These are phyloP conservation scores for Termitomyces sp. DNA, from an alignment of 768 basidiomycete species.

Conservation along the genomic window DNA sequence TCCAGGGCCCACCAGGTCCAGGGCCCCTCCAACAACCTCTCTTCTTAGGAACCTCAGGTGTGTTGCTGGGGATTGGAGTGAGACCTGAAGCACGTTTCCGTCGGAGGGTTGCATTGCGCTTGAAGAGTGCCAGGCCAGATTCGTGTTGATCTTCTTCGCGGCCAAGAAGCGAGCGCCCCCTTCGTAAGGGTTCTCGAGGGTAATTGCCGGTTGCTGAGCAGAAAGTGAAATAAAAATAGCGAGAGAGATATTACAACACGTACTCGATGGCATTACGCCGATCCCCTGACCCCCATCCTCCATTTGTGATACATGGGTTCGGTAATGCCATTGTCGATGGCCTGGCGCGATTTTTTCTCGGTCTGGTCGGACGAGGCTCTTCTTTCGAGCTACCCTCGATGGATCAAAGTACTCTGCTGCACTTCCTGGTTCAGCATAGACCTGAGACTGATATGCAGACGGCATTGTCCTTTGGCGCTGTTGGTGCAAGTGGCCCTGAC, in stretches of 20 bases:
- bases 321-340: conserved; percentile 94
- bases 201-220: conserved; percentile 72
- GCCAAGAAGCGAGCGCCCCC: conserved; percentile 87
- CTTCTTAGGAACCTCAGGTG: conserved; percentile 33
- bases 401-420: conserved; percentile 37
- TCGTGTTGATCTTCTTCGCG: conserved; percentile 91
- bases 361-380: conserved; percentile 89
- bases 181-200: conserved; percentile 59
- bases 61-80: conserved; percentile 33
- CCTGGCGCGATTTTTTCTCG: conserved; percentile 94
- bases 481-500: conserved; percentile 54
- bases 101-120: conserved; percentile 76
- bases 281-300: conserved; percentile 66
- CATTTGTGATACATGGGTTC: conserved; percentile 77
- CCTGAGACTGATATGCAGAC: conserved; percentile 37
- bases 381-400: conserved; percentile 70
- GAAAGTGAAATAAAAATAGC: conserved; percentile 9
- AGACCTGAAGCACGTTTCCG: conserved; percentile 53
- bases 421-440: conserved; percentile 38
- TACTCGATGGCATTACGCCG: conserved; percentile 80
- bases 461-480: conserved; percentile 46
- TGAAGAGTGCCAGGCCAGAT: conserved; percentile 90
- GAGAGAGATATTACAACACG: conserved; percentile 29
- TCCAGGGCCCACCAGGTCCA: conserved; percentile 92
- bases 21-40: conserved; percentile 70